Base-by-base conservation (phyloP, 2,329 filamentous ascomycete genomes). In the Sporothrix protearum region DNA sequence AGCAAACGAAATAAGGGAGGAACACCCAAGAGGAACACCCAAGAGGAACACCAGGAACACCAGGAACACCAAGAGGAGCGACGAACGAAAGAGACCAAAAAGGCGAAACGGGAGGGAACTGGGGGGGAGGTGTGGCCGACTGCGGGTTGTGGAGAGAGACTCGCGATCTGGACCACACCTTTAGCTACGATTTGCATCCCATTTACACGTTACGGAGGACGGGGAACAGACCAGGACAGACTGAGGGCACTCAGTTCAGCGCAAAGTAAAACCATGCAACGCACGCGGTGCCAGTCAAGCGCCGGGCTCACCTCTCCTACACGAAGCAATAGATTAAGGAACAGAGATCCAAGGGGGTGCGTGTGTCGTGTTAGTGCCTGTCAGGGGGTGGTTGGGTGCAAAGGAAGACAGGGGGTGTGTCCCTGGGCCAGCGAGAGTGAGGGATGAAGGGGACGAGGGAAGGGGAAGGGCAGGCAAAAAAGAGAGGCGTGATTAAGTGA, bases 251-350 rank as follows among this genome's bases (percentile, higher is more conserved):
- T 25, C n/a, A n/a, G 49, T 25, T 25, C 33, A 42, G 57, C 42
- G 33, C 57, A 42, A 42, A n/a, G 25, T 22, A 28, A 14, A 42
- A 64, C 39, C 55, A 12, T 61, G 36, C 36, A 45, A 45, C 36
- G 45, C 22, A 66, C 14, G 16, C 39, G 25, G 57, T n/a, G 36
- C 22, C n/a, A 39, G 59, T 14, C 33, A 39, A 30, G 33, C 39
- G 45, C 64, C 28, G 45, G 22, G 22, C 33, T 70, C n/a, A 9
- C 59, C 22, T 64, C 57, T 51, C 45, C 53, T 42, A 42, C 39
- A 47, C 14, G 36, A 19, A 51, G n/a, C 39, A 33, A 63, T 70
- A 70, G 42, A 70, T 70, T 70, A 70, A 70, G 68, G 68, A 63
- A 69, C 57, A 53, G 55, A 70, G 55, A 59, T 36, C 39, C 57